phyloP scores from a whole-genome alignment of 2,329 filamentous ascomycete species.

The Cordyceps fumosorosea region DNA sequence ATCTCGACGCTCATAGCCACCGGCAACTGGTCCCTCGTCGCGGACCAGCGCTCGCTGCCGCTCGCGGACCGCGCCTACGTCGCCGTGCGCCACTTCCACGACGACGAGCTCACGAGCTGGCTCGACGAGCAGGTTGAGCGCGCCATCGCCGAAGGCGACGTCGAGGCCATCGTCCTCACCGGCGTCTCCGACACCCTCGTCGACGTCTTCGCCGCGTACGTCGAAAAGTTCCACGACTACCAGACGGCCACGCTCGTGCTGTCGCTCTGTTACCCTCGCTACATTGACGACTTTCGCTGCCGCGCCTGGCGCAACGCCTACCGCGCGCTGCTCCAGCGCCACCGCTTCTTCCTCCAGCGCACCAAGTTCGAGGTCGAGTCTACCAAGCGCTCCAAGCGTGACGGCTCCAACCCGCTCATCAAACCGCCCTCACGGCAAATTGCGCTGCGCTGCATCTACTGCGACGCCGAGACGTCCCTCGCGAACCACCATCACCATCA shows the following conservation, averaged over 20 bases:
- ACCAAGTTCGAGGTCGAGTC: constrained; percentile 74
- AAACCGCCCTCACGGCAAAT: constrained; percentile 63
- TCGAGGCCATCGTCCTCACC: constrained; percentile 71
- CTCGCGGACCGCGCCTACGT: constrained; percentile 69
- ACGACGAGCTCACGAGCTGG: constrained; percentile 58
- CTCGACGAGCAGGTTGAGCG: constrained; percentile 57
- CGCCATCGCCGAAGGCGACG: constrained; percentile 59
- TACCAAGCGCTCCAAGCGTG: constrained; percentile 60
- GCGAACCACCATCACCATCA: constrained; percentile 32
- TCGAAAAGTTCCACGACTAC: constrained; percentile 68
- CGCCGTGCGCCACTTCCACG: constrained; percentile 60
- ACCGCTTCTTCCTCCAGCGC: constrained; percentile 66
- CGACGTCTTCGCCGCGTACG: constrained; percentile 69
- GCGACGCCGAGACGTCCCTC: constrained; percentile 54
- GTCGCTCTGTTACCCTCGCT: constrained; percentile 66
- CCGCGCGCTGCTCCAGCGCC: constrained; percentile 63
- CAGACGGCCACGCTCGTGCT: constrained; percentile 73
- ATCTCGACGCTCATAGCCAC: constrained; percentile 73
- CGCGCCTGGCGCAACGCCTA: constrained; percentile 67
- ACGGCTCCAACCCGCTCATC: constrained; percentile 51
- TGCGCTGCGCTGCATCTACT: constrained; percentile 70
- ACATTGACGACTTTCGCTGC: constrained; percentile 71
- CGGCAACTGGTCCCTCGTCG: constrained; percentile 68
- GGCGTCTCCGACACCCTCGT: constrained; percentile 68
- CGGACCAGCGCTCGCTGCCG: constrained; percentile 65